Evolutionary conservation across 345 rosid species (phyloP).

Genomic region (Rubroshorea leprosula): DNA sequence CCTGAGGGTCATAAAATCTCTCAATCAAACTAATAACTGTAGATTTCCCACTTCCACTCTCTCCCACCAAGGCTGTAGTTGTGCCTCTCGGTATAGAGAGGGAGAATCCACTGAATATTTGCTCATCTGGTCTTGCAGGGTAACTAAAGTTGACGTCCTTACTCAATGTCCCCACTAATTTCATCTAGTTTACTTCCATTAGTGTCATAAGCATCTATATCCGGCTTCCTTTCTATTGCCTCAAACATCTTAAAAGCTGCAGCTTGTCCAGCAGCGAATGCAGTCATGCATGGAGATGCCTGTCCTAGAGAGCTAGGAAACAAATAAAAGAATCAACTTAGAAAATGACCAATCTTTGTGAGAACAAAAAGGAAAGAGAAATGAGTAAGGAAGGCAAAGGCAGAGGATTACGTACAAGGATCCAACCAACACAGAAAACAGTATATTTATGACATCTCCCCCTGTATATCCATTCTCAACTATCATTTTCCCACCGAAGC

Average conservation of each 20-base stretch:
- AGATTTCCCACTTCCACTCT: conserved; percentile 83
- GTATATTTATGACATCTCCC: conserved; percentile 60
- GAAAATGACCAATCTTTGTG: too few relatives aligned
- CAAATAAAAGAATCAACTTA: background rate
- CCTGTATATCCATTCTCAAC: conserved; percentile 66
- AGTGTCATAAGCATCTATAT: conserved; percentile 51
- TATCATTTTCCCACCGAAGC: conserved; percentile 80
- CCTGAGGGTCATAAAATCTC: conserved; percentile 69
- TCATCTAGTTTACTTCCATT: conserved; percentile 48
- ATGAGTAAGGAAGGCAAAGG: background rate
- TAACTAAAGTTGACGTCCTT: conserved; percentile 58
- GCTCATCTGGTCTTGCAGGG: conserved; percentile 72
- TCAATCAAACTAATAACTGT: conserved; percentile 67
- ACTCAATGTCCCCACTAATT: conserved; percentile 52
- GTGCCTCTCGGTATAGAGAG: conserved; percentile 55
- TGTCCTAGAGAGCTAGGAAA: conserved; percentile 68
- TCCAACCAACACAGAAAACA: conserved; percentile 62
- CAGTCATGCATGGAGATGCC: conserved; percentile 61
- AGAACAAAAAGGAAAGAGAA: background rate
- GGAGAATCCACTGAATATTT: conserved; percentile 55
- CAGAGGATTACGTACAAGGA: conserved; percentile 48
- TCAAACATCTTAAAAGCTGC: conserved; percentile 81
- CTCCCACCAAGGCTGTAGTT: conserved; percentile 76
- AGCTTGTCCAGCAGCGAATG: conserved; percentile 73
- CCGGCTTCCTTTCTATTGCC: conserved; percentile 54